Base-by-base conservation (phyloP, 2,329 filamentous ascomycete species). In the Hypoxylon sp. region DNA sequence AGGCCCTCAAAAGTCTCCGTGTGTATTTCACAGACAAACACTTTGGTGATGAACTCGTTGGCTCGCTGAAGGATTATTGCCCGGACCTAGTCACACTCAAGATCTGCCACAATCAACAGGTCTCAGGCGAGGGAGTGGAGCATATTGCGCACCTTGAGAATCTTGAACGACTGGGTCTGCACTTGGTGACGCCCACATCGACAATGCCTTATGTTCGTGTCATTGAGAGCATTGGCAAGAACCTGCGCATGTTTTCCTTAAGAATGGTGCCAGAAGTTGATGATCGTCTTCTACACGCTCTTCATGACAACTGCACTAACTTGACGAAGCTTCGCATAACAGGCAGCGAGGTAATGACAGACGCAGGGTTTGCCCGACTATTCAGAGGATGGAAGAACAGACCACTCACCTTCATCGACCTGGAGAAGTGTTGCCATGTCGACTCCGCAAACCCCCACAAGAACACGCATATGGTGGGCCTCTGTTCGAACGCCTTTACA, bases 21-120 rank as follows among this genome's bases (percentile, higher is more conserved):
- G 85, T 98, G 1, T 94, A 94, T 75, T 94, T 92, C 80, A 92
- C 96, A 0, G 94, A 98, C 78, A 91, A 87, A 58, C 90, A 95
- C 33, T 92, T 98, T 71, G 89, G 90, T 44, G 91, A 97, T 67
- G 86, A 91, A 6, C 88, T 88, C 0, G 82, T 96, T 0, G 78
- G 83, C 13, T 79, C 86, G n/a, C 83, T 98, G 66, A 84, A 85
- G 25, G 82, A 85, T 6, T 81, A 86, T 66, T 95, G 93, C 73
- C 89, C 90, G 0, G 86, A 89, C 22, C 84, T 98, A 13, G 85
- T 84, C 53, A 90, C 92, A 2, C 84, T 98, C 57, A 98, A 97
- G 80, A 83, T 98, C 37, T 89, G 90, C 73, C 89, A 94, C 76
- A 97, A 96, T 79, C 92, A 94, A 75, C 88, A 90, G 69, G 82